A percentile compares a stretch with the other conserved stretches of the same genome.
Conservation (phyloP, 148 eudicot species). For the Camellia granthamiana region DNA sequence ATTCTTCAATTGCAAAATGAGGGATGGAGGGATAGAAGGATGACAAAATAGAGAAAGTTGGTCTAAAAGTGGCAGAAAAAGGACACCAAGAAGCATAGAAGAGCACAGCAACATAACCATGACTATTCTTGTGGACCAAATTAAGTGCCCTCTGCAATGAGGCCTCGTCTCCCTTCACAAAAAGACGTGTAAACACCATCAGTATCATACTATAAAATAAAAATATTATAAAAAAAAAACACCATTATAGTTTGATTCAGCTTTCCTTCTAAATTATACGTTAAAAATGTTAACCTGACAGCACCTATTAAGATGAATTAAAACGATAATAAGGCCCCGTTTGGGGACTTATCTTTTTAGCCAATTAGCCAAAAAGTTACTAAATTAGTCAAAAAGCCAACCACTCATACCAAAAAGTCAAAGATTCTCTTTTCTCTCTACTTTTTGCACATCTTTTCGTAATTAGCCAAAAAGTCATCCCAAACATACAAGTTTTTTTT, state of each 20-base stretch:
- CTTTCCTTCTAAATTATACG: background rate
- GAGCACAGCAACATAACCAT: slow-evolving; percentile 74
- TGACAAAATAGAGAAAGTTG: slow-evolving; percentile 66
- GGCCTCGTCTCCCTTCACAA: slow-evolving; percentile 75
- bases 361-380: no score
- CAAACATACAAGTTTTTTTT: no score
- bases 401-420: no score
- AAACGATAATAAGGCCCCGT: no score
- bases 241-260: background rate
- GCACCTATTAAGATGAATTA: no score
- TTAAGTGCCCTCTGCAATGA: slow-evolving; percentile 69
- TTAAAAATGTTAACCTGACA: background rate
- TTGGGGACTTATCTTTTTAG: no score
- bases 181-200: slow-evolving; percentile 1
- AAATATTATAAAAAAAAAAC: background rate
- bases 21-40: slow-evolving; percentile 77
- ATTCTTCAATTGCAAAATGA: slow-evolving; percentile 88
- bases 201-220: slow-evolving; percentile 1
- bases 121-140: slow-evolving; percentile 45
- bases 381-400: no score
- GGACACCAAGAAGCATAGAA: slow-evolving; percentile 99
- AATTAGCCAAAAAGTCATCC: no score
- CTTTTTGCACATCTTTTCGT: no score
- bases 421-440: no score
- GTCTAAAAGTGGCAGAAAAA: slow-evolving; percentile 72